Base-by-base conservation (phyloP, 768 basidiomycete genomes). In the Cubamyces sp. region DNA sequence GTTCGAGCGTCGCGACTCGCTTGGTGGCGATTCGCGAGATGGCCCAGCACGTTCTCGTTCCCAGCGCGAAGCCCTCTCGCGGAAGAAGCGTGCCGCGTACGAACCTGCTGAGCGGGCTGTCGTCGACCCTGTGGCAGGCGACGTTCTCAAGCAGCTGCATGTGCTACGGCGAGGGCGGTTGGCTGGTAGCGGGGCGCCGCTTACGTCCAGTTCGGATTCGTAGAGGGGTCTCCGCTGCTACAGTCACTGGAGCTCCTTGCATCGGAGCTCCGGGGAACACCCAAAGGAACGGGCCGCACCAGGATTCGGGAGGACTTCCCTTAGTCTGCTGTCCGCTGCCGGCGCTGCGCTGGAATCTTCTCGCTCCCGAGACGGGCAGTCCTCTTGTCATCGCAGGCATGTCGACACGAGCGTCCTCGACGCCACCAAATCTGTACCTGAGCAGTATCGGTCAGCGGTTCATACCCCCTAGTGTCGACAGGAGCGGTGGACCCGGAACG, bases 321-420 rank as follows among this genome's bases (percentile, higher is more conserved):
- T 53, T 53, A 52, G 48, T 40, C 37, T 37, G 23, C 39, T 23
- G 18, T 47, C 45, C 50, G 57, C 57, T 43, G 49, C 57, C 57
- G 57, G 34, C 34, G 34, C 34, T 19, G 12, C 28, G 12, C 26
- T 16, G 28, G 19, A 43, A 37, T 39, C 26, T 55, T 62, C 48
- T 56, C 23, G 23, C 43, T 8, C 23, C 42, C 8, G 3, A 15
- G 15, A 40, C 5, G 21, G 12, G 55, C 37, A 43, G 2, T 18
- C 42, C 37, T n/a, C 49, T 47, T 48, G 28, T 25, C 26, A 19
- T 41, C 37, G 28, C 54, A 55, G 55, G 23, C 42, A 26, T 11
- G 40, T 26, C 42, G 54, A 57, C 18, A 23, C 23, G 54, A 46
- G 46, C 19, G 53, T 61, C 25, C 46, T 47, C 48, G 37, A 61